Base-by-base conservation (phyloP, 2,329 filamentous ascomycete species). In the Penicillium rolfsii region DNA sequence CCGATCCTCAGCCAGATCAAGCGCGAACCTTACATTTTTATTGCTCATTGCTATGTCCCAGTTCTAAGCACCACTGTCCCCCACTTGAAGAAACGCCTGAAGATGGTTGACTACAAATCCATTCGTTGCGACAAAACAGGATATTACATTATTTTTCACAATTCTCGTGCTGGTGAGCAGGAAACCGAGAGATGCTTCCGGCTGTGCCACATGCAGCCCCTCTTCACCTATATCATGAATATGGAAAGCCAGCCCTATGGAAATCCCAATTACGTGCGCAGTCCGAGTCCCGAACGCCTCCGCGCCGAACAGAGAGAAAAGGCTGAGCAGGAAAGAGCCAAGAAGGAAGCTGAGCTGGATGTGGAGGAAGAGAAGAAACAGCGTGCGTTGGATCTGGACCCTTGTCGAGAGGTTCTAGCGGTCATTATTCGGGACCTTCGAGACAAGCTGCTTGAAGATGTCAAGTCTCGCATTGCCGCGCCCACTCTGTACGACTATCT, bases 161-260 rank as follows among this genome's bases (percentile, higher is more conserved):
- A 94, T 69, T 91, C 87, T 1, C 85, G 86, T 57, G 82, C 84
- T 8, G 94, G 94, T 2, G 89, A 93, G 69, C 83, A 88, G 58
- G 93, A 97, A 76, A 89, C 92, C 0, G 89, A 91, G 67, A 85
- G 90, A 63, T 97, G 93, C 73, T 93, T 87, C 75, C 84, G 86
- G 57, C 85, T 88, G 55, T 93, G 91, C 66, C 89, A 97, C 73
- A 89, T 90, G 74, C 89, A 89, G 46, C 85, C 90, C 5, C 86
- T 99, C 64, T 99, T 99, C 80, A 97, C 90, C 1, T 98, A 98
- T 69, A 84, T 85, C 62, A 94, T 99, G 90, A 86, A 87, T 48
- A 96, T 99, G 92, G 90, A 94, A 73, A 88, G 92, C 58, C 89
- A 90, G 65, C 83, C 85, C 63, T 87, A 87, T 70, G 87, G 87